These are phyloP conservation scores for Suillus subaureus DNA, from an alignment of 768 basidiomycete genomes.

Conservation along the genomic window DNA sequence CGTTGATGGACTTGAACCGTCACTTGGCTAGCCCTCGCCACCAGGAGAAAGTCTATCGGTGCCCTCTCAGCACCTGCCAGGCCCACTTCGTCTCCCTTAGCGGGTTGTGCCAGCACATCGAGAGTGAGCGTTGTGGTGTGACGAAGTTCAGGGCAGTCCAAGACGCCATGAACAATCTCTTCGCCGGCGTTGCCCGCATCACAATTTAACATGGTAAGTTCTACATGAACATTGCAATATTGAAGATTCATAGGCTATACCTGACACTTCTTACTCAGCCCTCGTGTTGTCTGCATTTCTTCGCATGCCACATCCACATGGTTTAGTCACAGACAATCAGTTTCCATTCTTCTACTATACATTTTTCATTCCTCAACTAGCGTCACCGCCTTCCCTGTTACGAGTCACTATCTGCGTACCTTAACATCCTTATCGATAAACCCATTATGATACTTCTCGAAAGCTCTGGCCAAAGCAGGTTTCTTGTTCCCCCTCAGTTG, in stretches of 20 bases:
- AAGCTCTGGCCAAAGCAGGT: not conserved
- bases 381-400: not conserved
- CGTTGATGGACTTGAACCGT: conserved; percentile 52
- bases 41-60: conserved; percentile 52
- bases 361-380: not conserved
- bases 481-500: not conserved
- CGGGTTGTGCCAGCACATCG: conserved; percentile 63
- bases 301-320: conserved; percentile 4
- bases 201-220: conserved; percentile 16
- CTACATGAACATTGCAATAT: not conserved
- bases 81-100: conserved; percentile 53
- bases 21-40: conserved; percentile 69
- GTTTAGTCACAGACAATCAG: conserved; percentile 6
- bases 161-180: conserved; percentile 39
- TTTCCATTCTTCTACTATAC: not conserved
- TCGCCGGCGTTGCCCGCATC: conserved; percentile 21
- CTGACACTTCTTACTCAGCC: conserved; percentile 3
- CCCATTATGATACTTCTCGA: not conserved
- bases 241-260: conserved; percentile 4
- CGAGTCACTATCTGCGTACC: conserved; percentile 7
- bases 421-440: not conserved
- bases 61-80: conserved; percentile 50
- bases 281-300: conserved; percentile 7
- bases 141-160: conserved; percentile 46
- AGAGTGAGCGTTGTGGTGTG: conserved; percentile 63